Base-by-base conservation (phyloP, 495 filamentous ascomycete species). In the Aspergillus conjunctus region DNA sequence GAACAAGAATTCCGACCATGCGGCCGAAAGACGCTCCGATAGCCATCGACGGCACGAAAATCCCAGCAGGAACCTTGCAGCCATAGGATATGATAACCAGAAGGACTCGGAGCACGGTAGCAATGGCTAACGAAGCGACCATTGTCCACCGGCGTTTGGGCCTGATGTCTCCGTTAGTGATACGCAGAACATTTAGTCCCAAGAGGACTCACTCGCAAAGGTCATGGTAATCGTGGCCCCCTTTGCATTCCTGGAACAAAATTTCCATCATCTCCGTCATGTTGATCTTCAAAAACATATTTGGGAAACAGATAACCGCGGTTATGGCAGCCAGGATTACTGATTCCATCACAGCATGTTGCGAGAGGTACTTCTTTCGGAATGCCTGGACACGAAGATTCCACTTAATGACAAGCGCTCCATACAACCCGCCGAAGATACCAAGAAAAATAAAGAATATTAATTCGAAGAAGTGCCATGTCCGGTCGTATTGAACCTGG, bases 231-330 rank as follows among this genome's bases (percentile, higher is more conserved):
- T 97, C 91, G 73, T 96, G 90, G 15, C 83, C 88, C 21, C 92
- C 93, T 72, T 97, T 93, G 67, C 94, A 98, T 76, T 98, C 95
- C 12, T 87, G 82, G 72, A 98, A 98, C 2, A 98, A 78, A 61
- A 96, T 96, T 72, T 97, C 92, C 94, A 98, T 98, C 77, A 91
- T 96, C 75, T 97, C 92, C 0, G 94, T 97, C 94, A 98, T 98
- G 74, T 98, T 96, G 67, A 98, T 97, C 63, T 90, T 84, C 52
- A 98, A 72, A 66, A 98, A 98, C 73, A 91, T 92, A 71, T 98
- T 98, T 1, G 92, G 94, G 67, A 93, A 98, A 76, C 94, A 98
- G 7, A 98, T 79, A 54, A 98, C 79, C 4, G 93, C 95, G 11
- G 94, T 98, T 8, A 85, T 81, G 1, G 84, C 84, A 3, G 94